Evolutionary conservation across 2,329 filamentous ascomycete species (phyloP).

Genomic region (Stemphylium lycopersici): DNA sequence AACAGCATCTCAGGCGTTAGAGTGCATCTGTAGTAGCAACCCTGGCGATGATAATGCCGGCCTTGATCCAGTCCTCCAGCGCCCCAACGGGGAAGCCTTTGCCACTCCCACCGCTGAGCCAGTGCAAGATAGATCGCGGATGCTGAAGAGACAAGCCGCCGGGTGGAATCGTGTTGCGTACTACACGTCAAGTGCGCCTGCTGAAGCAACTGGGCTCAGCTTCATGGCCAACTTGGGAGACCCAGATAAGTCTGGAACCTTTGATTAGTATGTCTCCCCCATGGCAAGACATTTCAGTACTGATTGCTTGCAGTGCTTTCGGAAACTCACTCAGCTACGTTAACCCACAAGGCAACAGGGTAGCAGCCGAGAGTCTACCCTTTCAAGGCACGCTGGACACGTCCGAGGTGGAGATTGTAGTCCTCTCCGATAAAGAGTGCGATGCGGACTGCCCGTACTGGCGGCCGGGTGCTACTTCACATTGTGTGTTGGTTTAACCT

Average conservation of each 20-base stretch:
- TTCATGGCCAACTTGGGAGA: constrained; percentile 66
- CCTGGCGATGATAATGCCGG: background rate
- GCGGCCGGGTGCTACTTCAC: constrained; percentile 57
- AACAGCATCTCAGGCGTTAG: background rate
- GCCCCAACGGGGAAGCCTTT: constrained; percentile 2
- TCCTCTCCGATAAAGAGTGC: constrained; percentile 53
- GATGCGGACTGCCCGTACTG: constrained; percentile 55
- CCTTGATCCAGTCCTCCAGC: background rate
- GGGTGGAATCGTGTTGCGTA: constrained; percentile 56
- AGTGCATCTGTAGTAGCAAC: constrained; percentile 2
- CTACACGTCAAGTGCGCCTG: constrained; percentile 52
- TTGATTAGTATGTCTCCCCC: constrained; percentile 51
- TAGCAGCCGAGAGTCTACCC: constrained; percentile 55
- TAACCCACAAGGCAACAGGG: constrained; percentile 54
- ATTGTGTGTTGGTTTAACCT: constrained; percentile 51
- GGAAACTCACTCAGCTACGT: constrained; percentile 65
- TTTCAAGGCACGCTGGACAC: constrained; percentile 55
- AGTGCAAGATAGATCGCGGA: background rate
- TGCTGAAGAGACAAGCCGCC: constrained; percentile 11
- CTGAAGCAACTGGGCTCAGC: constrained; percentile 58
- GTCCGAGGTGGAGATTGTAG: constrained; percentile 43
- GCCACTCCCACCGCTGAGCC: background rate
- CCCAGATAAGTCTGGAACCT: constrained; percentile 60
- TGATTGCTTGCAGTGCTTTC: constrained; percentile 49
- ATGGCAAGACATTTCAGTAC: background rate